A percentile compares a stretch with the other conserved stretches of the same genome.
phyloP scores from a whole-genome alignment of 768 basidiomycete species.

The Xerocomellus dryophilus region DNA sequence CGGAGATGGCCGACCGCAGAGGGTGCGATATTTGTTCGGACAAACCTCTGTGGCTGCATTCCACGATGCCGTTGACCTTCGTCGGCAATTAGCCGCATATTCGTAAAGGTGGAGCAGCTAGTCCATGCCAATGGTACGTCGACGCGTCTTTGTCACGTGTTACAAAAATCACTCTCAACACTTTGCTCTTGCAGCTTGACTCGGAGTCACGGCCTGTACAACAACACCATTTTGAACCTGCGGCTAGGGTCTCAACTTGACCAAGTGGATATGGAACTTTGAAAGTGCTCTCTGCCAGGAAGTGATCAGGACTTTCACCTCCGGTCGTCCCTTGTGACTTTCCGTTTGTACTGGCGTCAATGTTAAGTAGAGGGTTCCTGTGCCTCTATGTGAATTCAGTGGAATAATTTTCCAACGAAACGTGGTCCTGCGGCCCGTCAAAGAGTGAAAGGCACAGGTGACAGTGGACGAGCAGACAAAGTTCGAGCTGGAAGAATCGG shows the following conservation, averaged over 20 bases:
- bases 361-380: neutral
- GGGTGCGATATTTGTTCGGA: constrained; percentile 5
- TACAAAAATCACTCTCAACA: constrained; percentile 18
- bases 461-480: neutral
- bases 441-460: neutral
- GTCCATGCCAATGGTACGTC: neutral
- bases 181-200: neutral
- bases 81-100: constrained; percentile 22
- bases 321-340: too few species aligned
- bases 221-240: too few species aligned
- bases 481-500: neutral
- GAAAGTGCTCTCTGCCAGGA: neutral
- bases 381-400: neutral
- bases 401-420: neutral
- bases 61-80: constrained; percentile 21
- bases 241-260: neutral
- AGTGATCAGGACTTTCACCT: neutral
- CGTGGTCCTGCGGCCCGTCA: neutral
- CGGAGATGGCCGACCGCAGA: neutral
- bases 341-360: too few species aligned
- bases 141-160: constrained; percentile 28
- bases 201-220: too few species aligned
- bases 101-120: constrained; percentile 1
- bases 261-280: too few species aligned
- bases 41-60: constrained; percentile 11